Evolutionary conservation across 768 basidiomycete genomes (phyloP), one percentile per base, ranked within the genome.

Genomic region (Cubamyces lactineus): DNA sequence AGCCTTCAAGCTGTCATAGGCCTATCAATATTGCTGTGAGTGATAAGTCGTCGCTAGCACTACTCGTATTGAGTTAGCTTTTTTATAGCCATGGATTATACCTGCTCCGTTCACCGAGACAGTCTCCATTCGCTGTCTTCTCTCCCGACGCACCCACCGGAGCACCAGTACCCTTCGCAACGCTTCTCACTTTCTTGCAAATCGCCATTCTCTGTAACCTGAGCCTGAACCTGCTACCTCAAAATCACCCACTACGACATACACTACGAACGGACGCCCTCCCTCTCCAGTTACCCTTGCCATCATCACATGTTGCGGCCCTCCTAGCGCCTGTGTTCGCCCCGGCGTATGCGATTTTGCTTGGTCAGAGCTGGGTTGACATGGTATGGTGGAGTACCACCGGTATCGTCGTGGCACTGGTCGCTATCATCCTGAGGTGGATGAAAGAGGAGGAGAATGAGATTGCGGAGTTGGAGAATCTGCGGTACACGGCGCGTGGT

Each of bases 401-500:
- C 1, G 62, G 53, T 1, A 26, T 51, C 13, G 19, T 71, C 43
- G 63, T 63, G 4, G 45, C 38, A 39, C 38, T 70, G 17, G 64
- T 72, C 7, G 64, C 57, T 39, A 30, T 46, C 21, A 58, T 64
- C 6, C 51, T 61, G 41, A 54, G 53, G 21, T 70, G 70, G 71
- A 57, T 64, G 12, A 28, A 24, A 28, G 59, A 70, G 15, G 67
- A 59, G 17, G 65, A 61, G 47, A 63, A 68, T 54, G 62, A 62
- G 5, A 59, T 72, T 15, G 51, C 47, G 13, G 49, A 64, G 38
- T 49, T 72, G 48, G 70, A 72, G 54, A 57, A 40, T 12, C 47
- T 72, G 42, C 67, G 69, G 1, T 72, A 72, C 42, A 59, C 58
- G 12, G 71, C 71, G 12, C 63, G 61, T 12, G 70, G 71, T 1